A percentile compares a stretch with the other conserved stretches of the same genome.
phyloP scores from a whole-genome alignment of 1,139 yeast species.

The Hansenula sp. region DNA sequence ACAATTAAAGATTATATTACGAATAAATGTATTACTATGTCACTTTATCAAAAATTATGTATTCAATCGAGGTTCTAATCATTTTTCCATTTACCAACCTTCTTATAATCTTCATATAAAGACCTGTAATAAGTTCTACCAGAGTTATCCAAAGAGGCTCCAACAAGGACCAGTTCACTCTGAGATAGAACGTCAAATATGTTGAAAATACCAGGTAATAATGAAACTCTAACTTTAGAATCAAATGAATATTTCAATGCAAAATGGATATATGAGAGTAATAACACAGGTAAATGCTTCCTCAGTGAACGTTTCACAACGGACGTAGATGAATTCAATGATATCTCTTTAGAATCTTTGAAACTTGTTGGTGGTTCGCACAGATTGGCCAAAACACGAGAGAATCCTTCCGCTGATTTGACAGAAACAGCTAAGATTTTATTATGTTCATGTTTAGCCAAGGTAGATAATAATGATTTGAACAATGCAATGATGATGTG shows the following conservation, averaged over 20 bases:
- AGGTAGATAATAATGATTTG: constrained; percentile 42
- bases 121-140: constrained; percentile 68
- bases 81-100: constrained; percentile 71
- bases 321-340: constrained; percentile 54
- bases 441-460: constrained; percentile 29
- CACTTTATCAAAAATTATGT: neutral
- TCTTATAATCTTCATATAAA: constrained; percentile 69
- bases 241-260: constrained; percentile 50
- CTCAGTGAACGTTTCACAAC: constrained; percentile 57
- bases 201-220: constrained; percentile 56
- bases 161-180: constrained; percentile 62
- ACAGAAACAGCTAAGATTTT: constrained; percentile 22
- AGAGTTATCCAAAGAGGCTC: constrained; percentile 64
- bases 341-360: constrained; percentile 21
- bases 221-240: constrained; percentile 42
- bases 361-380: constrained; percentile 60
- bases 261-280: constrained; percentile 50
- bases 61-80: no score
- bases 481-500: constrained; percentile 56
- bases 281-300: constrained; percentile 57
- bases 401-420: constrained; percentile 40
- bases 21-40: no score
- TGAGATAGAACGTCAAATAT: constrained; percentile 69
- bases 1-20: neutral
- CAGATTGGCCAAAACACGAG: constrained; percentile 60